A percentile compares a stretch with the other conserved stretches of the same genome.
Evolutionary conservation across 768 basidiomycete species (phyloP).

Genomic region (Boletus huronensis): DNA sequence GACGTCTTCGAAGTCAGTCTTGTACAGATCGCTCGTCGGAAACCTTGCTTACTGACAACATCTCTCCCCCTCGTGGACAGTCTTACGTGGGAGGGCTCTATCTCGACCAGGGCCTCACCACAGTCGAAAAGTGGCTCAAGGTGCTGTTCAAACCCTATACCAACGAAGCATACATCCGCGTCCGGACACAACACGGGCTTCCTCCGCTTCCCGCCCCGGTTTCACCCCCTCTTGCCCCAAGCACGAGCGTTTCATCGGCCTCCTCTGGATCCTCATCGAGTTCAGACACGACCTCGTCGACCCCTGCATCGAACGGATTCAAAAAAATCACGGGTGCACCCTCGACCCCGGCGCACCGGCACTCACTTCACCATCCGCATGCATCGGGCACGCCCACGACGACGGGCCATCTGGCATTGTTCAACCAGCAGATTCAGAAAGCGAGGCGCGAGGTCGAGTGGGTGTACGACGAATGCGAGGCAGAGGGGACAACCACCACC

Average conservation of each 20-base stretch:
- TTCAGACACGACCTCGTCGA: neutral
- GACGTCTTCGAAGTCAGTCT: constrained; percentile 71
- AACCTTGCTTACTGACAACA: constrained; percentile 6
- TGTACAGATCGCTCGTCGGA: neutral
- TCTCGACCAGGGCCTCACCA: constrained; percentile 61
- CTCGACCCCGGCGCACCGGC: constrained; percentile 12
- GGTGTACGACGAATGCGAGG: constrained; percentile 53
- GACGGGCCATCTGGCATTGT: constrained; percentile 69
- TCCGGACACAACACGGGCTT: constrained; percentile 67
- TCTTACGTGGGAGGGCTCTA: constrained; percentile 79
- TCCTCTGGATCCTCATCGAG: neutral
- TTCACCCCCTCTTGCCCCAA: constrained; percentile 18
- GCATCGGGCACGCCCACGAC: constrained; percentile 29
- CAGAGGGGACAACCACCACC: constrained; percentile 56
- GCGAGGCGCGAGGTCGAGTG: constrained; percentile 59
- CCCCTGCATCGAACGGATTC: neutral
- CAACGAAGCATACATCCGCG: constrained; percentile 54
- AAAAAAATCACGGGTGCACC: neutral
- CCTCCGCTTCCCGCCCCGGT: constrained; percentile 38
- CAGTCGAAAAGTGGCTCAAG: constrained; percentile 56
- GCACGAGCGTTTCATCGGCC: constrained; percentile 18
- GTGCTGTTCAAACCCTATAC: constrained; percentile 63
- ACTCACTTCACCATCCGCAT: constrained; percentile 9
- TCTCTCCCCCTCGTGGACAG: constrained; percentile 33
- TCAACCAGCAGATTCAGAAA: constrained; percentile 76